A percentile compares a stretch with the other conserved stretches of the same genome.
These are phyloP conservation scores for Waltiozyma sp. DNA, from an alignment of 1,139 yeast genomes.

Conservation along the genomic window DNA sequence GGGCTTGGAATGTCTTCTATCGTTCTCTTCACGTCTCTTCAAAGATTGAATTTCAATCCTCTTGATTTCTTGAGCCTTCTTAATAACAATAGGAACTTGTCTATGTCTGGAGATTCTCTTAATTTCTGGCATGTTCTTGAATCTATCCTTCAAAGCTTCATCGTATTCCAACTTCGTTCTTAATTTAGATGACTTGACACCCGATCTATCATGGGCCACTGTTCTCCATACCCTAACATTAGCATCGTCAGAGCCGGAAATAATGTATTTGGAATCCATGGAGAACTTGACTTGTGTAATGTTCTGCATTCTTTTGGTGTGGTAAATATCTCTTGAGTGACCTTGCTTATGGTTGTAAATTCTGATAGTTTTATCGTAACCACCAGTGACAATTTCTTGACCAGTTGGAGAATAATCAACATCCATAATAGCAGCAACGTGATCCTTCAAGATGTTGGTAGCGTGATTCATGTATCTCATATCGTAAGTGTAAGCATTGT, in stretches of 20 bases:
- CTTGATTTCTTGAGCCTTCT: conserved; percentile 84
- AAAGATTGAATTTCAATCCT: conserved; percentile 58
- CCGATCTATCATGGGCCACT: conserved; percentile 72
- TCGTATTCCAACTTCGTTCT: conserved; percentile 83
- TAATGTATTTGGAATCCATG: conserved; percentile 78
- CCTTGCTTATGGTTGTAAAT: conserved; percentile 71
- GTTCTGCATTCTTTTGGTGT: conserved; percentile 95
- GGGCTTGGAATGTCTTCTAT: conserved; percentile 64
- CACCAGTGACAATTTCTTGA: conserved; percentile 88
- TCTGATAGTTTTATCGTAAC: conserved; percentile 88
- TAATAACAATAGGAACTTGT: conserved; percentile 77
- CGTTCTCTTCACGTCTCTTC: conserved; percentile 73
- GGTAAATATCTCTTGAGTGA: conserved; percentile 90
- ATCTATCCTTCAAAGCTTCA: conserved; percentile 82
- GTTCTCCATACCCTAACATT: conserved; percentile 91
- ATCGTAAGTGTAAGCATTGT: conserved; percentile 89
- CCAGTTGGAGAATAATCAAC: conserved; percentile 96
- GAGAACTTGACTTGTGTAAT: conserved; percentile 76
- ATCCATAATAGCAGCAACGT: conserved; percentile 91
- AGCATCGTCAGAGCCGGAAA: conserved; percentile 94
- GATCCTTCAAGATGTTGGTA: conserved; percentile 82
- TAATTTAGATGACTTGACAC: conserved; percentile 70
- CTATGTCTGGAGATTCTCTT: conserved; percentile 83
- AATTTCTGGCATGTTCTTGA: conserved; percentile 94
- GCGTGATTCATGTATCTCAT: conserved; percentile 84